These are phyloP conservation scores for Ambrosiella xylebori DNA, from an alignment of 2,329 filamentous ascomycete genomes.

Conservation along the genomic window DNA sequence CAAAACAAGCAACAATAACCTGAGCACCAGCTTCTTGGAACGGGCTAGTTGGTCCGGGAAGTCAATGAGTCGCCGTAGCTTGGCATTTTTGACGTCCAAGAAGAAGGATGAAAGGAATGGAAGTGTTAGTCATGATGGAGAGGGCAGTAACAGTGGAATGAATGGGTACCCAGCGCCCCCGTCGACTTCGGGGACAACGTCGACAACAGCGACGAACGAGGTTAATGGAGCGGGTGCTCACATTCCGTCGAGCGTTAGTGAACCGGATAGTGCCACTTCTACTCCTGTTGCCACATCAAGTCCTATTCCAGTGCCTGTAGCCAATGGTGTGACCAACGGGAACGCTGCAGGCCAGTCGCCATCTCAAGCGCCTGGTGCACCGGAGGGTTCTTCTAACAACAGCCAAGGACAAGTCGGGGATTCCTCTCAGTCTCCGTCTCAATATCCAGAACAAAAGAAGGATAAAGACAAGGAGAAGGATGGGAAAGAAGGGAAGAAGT, in stretches of 20 bases:
- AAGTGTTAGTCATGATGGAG: background rate
- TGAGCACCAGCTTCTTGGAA: slow-evolving; percentile 35
- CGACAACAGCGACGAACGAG: slow-evolving; percentile 2
- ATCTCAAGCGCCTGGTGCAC: background rate
- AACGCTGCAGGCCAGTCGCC: background rate
- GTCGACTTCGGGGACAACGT: background rate
- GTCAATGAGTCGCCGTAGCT: slow-evolving; percentile 61
- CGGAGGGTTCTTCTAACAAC: too few species aligned
- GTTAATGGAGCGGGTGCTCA: background rate
- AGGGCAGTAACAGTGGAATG: background rate
- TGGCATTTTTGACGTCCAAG: slow-evolving; percentile 42
- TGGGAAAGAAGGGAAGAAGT: slow-evolving; percentile 17
- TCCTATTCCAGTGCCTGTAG: background rate
- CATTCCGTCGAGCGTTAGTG: background rate
- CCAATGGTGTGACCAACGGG: background rate
- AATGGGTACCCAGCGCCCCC: background rate
- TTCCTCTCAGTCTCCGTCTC: too few species aligned
- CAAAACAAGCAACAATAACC: slow-evolving; percentile 25
- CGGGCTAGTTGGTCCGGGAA: slow-evolving; percentile 57
- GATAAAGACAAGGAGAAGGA: background rate
- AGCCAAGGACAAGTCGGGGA: too few species aligned
- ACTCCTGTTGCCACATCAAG: too few species aligned
- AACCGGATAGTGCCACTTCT: too few species aligned
- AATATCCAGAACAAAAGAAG: too few species aligned
- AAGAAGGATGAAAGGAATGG: slow-evolving; percentile 22